Conservation (phyloP, 345 rosid genomes). For the Populus ilicifolia region DNA sequence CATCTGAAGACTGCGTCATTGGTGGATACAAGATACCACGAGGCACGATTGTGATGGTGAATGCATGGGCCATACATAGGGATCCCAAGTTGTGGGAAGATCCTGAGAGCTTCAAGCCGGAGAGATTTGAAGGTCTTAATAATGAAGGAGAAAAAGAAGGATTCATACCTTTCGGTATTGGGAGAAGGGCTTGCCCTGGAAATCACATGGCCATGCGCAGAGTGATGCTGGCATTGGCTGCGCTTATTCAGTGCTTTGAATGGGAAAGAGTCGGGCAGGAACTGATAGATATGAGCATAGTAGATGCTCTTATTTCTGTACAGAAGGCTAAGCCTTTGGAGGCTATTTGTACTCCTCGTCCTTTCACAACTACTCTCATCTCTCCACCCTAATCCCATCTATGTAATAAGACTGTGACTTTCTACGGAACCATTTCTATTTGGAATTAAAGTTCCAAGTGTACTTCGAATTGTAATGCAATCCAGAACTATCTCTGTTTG, state of each 20-base stretch:
- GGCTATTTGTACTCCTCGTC: conserved; percentile 19
- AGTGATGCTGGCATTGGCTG: conserved; percentile 24
- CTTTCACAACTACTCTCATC: too few relatives aligned
- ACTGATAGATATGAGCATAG: conserved; percentile 20
- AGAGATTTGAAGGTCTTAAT: conserved; percentile 27
- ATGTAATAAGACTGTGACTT: too few relatives aligned
- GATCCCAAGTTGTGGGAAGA: conserved; percentile 37
- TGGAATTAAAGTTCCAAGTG: too few relatives aligned
- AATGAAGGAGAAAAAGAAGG: conserved; percentile 12
- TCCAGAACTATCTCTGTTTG: too few relatives aligned
- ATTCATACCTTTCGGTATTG: conserved; percentile 28
- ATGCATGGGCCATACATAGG: conserved; percentile 10
- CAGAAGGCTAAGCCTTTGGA: conserved; percentile 30
- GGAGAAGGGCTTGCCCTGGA: conserved; percentile 5
- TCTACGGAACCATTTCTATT: too few relatives aligned
- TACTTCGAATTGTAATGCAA: too few relatives aligned
- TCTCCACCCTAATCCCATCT: too few relatives aligned
- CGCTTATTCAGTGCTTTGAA: conserved; percentile 30
- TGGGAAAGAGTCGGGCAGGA: conserved; percentile 18
- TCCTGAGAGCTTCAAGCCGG: conserved; percentile 28
- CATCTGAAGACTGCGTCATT: conserved; percentile 16
- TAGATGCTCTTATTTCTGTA: conserved; percentile 20
- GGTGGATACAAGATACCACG: conserved; percentile 23
- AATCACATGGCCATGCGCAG: conserved; percentile 18
- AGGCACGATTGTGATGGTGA: conserved; percentile 15